Percentiles rank a stretch among this genome's conserved stretches.
Evolutionary conservation across 2,329 filamentous ascomycete genomes (phyloP).

Genomic region (Graphilbum fragrans): DNA sequence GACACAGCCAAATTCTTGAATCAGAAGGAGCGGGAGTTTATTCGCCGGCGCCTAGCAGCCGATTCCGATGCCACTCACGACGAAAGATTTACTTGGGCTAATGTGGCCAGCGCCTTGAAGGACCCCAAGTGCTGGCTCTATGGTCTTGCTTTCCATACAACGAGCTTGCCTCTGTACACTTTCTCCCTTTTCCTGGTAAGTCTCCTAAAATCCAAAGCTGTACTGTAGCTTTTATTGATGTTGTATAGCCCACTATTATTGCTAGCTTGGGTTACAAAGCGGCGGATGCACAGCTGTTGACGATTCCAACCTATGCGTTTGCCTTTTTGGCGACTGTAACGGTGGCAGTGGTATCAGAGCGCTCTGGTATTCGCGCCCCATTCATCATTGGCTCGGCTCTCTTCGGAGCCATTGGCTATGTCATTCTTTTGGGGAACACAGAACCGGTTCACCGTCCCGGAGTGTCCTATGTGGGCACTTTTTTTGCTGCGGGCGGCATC

Average conservation of each 20-base stretch:
- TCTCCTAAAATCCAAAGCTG: background rate
- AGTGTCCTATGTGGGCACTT: constrained; percentile 46
- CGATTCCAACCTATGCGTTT: constrained; percentile 52
- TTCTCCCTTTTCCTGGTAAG: constrained; percentile 40
- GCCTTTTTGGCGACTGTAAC: constrained; percentile 46
- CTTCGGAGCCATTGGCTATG: constrained; percentile 50
- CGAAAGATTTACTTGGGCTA: constrained; percentile 57
- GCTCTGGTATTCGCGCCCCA: constrained; percentile 40
- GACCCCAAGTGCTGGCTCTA: constrained; percentile 66
- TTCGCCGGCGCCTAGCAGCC: constrained; percentile 49
- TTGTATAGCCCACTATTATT: constrained; percentile 41
- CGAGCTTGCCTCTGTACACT: constrained; percentile 51
- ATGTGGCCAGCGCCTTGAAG: constrained; percentile 49
- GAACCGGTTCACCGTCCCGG: constrained; percentile 35
- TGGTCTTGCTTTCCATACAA: constrained; percentile 58
- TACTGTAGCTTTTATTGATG: too few species aligned
- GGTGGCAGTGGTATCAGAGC: constrained; percentile 49
- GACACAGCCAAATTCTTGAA: constrained; percentile 45
- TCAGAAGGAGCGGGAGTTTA: constrained; percentile 39
- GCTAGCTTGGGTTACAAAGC: constrained; percentile 39
- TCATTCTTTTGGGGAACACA: constrained; percentile 41
- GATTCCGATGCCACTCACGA: constrained; percentile 59
- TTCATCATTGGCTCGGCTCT: constrained; percentile 48
- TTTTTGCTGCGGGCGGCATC: constrained; percentile 54
- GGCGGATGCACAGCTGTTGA: constrained; percentile 43